These are phyloP conservation scores for Chlorella sp. DNA, from an alignment of 139 green algal genomes.

Conservation along the genomic window DNA sequence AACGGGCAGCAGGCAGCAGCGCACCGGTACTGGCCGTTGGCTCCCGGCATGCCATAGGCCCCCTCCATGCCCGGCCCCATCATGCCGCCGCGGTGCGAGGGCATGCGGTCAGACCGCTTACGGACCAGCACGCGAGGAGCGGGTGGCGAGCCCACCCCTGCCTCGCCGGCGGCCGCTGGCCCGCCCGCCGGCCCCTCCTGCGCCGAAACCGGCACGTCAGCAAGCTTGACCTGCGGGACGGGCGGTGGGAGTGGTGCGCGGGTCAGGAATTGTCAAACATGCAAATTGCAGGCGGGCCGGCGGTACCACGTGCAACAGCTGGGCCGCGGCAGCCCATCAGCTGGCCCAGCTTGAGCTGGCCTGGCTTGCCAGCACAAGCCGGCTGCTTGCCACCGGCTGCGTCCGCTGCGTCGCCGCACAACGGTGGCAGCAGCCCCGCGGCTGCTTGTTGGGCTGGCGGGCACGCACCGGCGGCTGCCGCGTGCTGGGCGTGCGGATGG, in stretches of 20 bases:
- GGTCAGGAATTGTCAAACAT: not conserved
- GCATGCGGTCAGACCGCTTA: slow-evolving; percentile 15
- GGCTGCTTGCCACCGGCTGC: not conserved
- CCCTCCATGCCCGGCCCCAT: not conserved
- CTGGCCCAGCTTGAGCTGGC: too few relatives aligned
- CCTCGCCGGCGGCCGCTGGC: not conserved
- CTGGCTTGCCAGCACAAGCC: too few relatives aligned
- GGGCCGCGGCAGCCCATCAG: too few relatives aligned
- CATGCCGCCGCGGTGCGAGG: not conserved
- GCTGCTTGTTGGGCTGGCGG: not conserved
- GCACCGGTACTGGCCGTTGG: slow-evolving; percentile 24
- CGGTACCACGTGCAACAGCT: not conserved
- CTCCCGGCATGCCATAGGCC: not conserved
- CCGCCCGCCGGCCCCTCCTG: not conserved
- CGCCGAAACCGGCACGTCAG: slow-evolving; percentile 24
- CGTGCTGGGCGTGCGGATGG: not conserved
- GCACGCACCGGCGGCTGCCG: not conserved
- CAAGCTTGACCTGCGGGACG: slow-evolving; percentile 15
- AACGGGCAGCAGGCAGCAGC: not conserved
- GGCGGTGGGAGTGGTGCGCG: not conserved
- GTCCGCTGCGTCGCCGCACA: not conserved
- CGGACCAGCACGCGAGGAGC: slow-evolving; percentile 36
- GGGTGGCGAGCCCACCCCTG: not conserved
- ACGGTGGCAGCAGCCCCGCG: too few relatives aligned
- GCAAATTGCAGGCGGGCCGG: not conserved